Evolutionary conservation across 441 rosid genomes (phyloP).

Genomic region (Cnidoscolus chayamansa): DNA sequence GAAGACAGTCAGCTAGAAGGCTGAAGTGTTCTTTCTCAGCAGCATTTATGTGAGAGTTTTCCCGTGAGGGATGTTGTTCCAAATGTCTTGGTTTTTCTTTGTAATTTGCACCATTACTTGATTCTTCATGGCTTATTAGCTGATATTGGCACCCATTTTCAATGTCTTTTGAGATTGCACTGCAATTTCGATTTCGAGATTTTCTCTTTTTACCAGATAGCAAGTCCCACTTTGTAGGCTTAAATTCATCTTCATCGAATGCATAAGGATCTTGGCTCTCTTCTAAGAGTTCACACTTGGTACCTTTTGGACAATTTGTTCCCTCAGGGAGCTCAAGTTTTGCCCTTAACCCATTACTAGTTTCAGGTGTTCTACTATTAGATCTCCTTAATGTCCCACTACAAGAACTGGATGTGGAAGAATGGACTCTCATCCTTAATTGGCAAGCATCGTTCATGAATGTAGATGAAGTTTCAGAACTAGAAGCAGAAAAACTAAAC

Average conservation of each 20-base stretch:
- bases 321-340: slow-evolving; percentile 35
- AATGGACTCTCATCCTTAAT: slow-evolving; percentile 44
- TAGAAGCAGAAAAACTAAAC: slow-evolving; percentile 39
- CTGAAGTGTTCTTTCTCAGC: slow-evolving; percentile 49
- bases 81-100: slow-evolving; percentile 39
- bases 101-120: slow-evolving; percentile 34
- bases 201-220: slow-evolving; percentile 50
- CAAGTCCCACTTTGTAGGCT: slow-evolving; percentile 72
- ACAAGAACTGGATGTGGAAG: slow-evolving; percentile 46
- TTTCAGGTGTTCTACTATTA: slow-evolving; percentile 32
- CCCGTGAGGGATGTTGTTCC: slow-evolving; percentile 34
- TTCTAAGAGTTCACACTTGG: slow-evolving; percentile 35
- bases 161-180: slow-evolving; percentile 31
- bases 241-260: slow-evolving; percentile 71
- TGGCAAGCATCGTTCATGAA: slow-evolving; percentile 43
- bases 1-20: slow-evolving; percentile 80
- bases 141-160: slow-evolving; percentile 37
- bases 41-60: slow-evolving; percentile 35
- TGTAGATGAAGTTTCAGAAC: slow-evolving; percentile 44
- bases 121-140: slow-evolving; percentile 45
- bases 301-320: slow-evolving; percentile 30
- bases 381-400: slow-evolving; percentile 39
- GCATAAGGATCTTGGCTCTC: slow-evolving; percentile 76
- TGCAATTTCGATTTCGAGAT: slow-evolving; percentile 36
- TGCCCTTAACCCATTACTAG: slow-evolving; percentile 39